Base-by-base conservation (phyloP, 176 grass and related monocot species). In the Oropetium thomaeum region DNA sequence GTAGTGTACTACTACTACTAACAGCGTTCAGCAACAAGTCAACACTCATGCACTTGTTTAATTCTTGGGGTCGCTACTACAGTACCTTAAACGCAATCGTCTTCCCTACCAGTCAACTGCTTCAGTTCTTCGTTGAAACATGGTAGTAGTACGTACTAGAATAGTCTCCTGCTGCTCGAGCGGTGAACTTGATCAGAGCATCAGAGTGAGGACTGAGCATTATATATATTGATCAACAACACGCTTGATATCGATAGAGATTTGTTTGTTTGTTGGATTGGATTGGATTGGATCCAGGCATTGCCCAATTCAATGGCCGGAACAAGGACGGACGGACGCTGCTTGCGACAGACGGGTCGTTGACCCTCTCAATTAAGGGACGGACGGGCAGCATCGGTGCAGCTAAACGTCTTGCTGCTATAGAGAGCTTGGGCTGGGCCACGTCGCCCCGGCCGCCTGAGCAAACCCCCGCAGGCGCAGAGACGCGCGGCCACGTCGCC, bases 371-470 rank as follows among this genome's bases (percentile, higher is more conserved):
- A 22, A 38, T 37, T 1, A 35, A 39, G 65, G 14, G 15, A 28
- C 58, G 45, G n/a, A n/a, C n/a, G n/a, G n/a, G 17, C 83, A 30
- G 49, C 60, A 22, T 73, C 61, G 5, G 23, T 26, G 69, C 22
- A 76, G 76, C 83, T 74, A 59, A 26, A 67, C 76, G 61, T 84
- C 75, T 38, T 34, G 7, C n/a, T n/a, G n/a, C n/a, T n/a, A n/a
- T n/a, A n/a, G n/a, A n/a, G n/a, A n/a, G n/a, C n/a, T n/a, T n/a
- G n/a, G n/a, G n/a, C n/a, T n/a, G n/a, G n/a, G n/a, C 58, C 58
- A 55, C 82, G 58, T 84, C 81, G 61, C n/a, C n/a, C n/a, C n/a
- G n/a, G n/a, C 44, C 55, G n/a, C 48, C 20, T 3, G 29, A 55
- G 44, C 65, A 0, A 79, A 66, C 25, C 68, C 82, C n/a, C n/a